Evolutionary conservation across 2,329 filamentous ascomycete species (phyloP), one percentile per base, ranked within the genome.

Genomic region (Trichoderma arundinaceum): DNA sequence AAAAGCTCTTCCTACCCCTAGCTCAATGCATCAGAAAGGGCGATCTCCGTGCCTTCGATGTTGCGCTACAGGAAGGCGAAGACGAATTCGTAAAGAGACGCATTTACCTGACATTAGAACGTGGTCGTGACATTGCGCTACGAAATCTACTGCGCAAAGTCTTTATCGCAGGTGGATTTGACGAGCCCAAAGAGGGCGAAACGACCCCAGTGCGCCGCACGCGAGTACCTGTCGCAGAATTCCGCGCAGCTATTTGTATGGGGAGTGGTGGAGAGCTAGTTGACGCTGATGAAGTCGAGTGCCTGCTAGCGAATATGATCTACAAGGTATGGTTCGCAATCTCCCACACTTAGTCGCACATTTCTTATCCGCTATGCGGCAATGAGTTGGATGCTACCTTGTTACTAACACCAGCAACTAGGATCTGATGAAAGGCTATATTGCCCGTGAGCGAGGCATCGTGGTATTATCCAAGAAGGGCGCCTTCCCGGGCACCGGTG

Each of bases 341-440:
- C 2, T n/a, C 39, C 15, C 0, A 38, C 28, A 22, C 17, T 43
- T 13, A 32, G 9, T 9, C 7, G 12, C 17, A 28, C n/a, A 44
- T 28, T 3, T 9, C 15, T 4, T n/a, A 7, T 1, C 22, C 28
- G 8, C 41, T 10, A 48, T n/a, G 6, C 35, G 7, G 1, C 15
- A 7, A 41, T 48, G 22, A 5, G 9, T 32, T 46, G 39, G 22
- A 48, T 39, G 1, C 2, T 0, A 7, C 33, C 62, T 71, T 69
- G 67, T 78, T 72, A 76, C 76, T 78, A 68, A 78, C 65, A 22
- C 66, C 32, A n/a, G 38, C 67, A 22, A 19, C 12, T 28, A 97
- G 92, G 91, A 91, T 66, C 83, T 95, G 28, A 97, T 99, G 92
- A 99, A 98, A 79, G 95, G 96, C 46, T 99, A 99, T 78, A 99